Evolutionary conservation across 768 basidiomycete species (phyloP).

Genomic region (Jaapia argillacea): DNA sequence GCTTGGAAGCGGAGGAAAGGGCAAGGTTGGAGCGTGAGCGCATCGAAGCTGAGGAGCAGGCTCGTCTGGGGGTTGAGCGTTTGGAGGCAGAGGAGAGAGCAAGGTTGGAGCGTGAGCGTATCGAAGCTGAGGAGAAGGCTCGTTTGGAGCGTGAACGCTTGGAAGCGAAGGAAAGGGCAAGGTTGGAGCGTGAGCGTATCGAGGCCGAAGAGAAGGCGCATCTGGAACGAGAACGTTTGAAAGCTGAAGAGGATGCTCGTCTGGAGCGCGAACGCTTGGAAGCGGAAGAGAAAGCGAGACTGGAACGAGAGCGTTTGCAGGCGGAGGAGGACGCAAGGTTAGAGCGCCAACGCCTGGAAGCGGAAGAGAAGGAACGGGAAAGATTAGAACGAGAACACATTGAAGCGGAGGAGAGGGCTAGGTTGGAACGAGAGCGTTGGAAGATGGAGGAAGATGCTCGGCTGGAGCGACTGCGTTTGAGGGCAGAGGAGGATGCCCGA

Average conservation of each 20-base stretch:
- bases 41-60: slow-evolving; percentile 3
- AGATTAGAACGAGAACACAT: slow-evolving; percentile 17
- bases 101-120: slow-evolving; percentile 10
- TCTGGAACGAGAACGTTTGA: slow-evolving; percentile 10
- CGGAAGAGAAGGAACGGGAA: slow-evolving; percentile 10
- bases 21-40: slow-evolving; percentile 16
- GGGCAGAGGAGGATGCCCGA: slow-evolving; percentile 8
- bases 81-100: slow-evolving; percentile 19
- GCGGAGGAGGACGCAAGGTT: slow-evolving; percentile 19
- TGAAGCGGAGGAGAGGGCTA: slow-evolving; percentile 11
- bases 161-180: slow-evolving; percentile 9
- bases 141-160: slow-evolving; percentile 18
- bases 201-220: slow-evolving; percentile 12
- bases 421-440: slow-evolving; percentile 10
- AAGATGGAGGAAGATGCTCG: slow-evolving; percentile 10
- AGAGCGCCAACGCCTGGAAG: slow-evolving; percentile 16
- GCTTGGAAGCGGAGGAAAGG: slow-evolving; percentile 13
- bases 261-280: slow-evolving; percentile 6
- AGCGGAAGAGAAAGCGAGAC: slow-evolving; percentile 6
- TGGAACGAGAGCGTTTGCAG: slow-evolving; percentile 11
- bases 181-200: slow-evolving; percentile 16
- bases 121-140: slow-evolving; percentile 10
- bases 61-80: slow-evolving; percentile 9
- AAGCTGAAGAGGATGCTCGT: slow-evolving; percentile 10
- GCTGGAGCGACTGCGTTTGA: too few relatives aligned